These are phyloP conservation scores for Polyporus tsugae DNA, from an alignment of 1,284 basidiomycete species.

Conservation along the genomic window DNA sequence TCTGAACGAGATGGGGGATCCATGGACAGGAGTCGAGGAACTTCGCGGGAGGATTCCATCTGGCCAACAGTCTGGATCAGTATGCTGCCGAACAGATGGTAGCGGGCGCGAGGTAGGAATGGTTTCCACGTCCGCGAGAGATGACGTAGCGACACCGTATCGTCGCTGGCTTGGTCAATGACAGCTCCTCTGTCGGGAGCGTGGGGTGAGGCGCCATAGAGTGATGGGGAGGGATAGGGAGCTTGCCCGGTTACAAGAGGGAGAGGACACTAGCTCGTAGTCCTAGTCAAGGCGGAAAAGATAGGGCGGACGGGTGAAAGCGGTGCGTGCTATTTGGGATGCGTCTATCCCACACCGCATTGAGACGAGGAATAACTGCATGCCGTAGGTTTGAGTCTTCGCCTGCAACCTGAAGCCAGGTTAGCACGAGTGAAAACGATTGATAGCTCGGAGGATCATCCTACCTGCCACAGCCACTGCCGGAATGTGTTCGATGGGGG, in stretches of 20 bases:
- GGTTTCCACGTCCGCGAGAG: not conserved
- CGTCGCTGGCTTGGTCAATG: not conserved
- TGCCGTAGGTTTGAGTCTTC: no score
- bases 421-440: not conserved
- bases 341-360: no score
- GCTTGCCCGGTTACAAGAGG: not conserved
- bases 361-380: no score
- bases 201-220: not conserved
- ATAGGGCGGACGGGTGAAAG: no score
- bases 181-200: not conserved
- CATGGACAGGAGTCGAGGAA: not conserved
- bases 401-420: no score
- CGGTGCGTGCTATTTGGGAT: no score
- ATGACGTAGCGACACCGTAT: not conserved
- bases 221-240: not conserved
- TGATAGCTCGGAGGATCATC: not conserved
- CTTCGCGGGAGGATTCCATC: not conserved
- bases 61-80: not conserved
- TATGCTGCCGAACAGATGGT: not conserved
- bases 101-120: not conserved
- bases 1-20: not conserved
- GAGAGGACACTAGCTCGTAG: no score
- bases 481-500: no score
- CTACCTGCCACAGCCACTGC: not conserved
- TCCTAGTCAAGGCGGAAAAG: no score